Base-by-base conservation (phyloP, 2,329 filamentous ascomycete genomes). In the Bipolaris victoriae region DNA sequence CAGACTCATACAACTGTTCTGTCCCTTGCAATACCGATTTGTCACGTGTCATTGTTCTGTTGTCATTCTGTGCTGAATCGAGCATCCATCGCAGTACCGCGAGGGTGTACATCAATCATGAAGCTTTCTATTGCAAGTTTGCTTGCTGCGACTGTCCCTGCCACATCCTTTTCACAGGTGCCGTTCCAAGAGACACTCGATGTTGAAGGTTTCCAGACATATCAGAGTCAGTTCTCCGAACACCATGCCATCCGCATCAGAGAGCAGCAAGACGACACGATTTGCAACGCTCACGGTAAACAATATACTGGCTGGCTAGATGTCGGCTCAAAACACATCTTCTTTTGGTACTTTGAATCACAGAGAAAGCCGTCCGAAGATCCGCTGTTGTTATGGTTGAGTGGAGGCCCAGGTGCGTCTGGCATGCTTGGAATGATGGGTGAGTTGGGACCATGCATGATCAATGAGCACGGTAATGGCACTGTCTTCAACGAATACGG, bases 261-360 rank as follows among this genome's bases (percentile, higher is more conserved):
- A 52, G 59, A 73, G 40, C 69, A 74, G 51, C 69, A 76, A 48
- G 70, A 73, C 44, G 63, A 67, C 20, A 67, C 64, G 0, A 64
- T 76, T 26, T 76, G 74, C 53, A 62, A 75, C 58, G 72, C 74
- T 7, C 73, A 64, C 45, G 74, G 72, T 3, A 69, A 67, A 47
- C 71, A 76, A 47, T 72, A 75, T 48, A 76, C 71, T 6, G 73
- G 74, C 43, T 77, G 73, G 71, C 65, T 77, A 15, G 73, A 75
- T 41, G 68, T 76, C 11, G 76, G 76, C 18, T 52, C 63, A 20
- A 78, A 80, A 49, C 79, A 82, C 58, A 71, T 82, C 51, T 80
- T 79, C 67, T 80, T 79, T 66, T 79, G 78, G 77, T 80, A 78
- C 66, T 79, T 79, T 52, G 78, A 79, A 60, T 76, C 73, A 7